Percentiles rank a stretch among this genome's conserved stretches.
Evolutionary conservation across 75 land plant species (phyloP).

Genomic region (Selaginella moellendorffii): DNA sequence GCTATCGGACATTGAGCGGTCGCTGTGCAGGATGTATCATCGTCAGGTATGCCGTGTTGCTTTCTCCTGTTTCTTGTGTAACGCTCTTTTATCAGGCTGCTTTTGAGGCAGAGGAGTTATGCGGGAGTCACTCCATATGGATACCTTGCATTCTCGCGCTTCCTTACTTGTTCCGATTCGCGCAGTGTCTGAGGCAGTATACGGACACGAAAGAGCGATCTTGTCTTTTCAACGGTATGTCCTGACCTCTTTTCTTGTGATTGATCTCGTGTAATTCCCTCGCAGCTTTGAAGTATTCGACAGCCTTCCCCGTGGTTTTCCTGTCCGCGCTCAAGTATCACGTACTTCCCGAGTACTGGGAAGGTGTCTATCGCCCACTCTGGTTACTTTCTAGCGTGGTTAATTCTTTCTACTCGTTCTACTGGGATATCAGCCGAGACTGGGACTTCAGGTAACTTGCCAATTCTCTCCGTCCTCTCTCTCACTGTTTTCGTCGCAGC

Average conservation of each 20-base stretch:
- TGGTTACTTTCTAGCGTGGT: constrained; percentile 80
- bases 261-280: too few species aligned
- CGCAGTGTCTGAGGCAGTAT: constrained; percentile 92
- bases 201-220: constrained; percentile 75
- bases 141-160: constrained; percentile 81
- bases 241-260: too few species aligned
- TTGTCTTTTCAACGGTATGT: constrained; percentile 68
- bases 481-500: constrained; percentile 21
- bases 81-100: constrained; percentile 48
- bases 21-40: constrained; percentile 83
- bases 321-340: constrained; percentile 93
- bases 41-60: constrained; percentile 44
- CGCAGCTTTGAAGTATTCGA: constrained; percentile 87
- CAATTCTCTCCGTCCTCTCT: neutral
- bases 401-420: constrained; percentile 85
- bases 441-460: constrained; percentile 83
- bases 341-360: constrained; percentile 60
- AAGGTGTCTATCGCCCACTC: constrained; percentile 55
- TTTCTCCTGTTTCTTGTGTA: neutral
- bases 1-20: constrained; percentile 90
- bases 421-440: constrained; percentile 92
- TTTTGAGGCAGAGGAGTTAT: constrained; percentile 80
- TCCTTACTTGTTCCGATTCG: constrained; percentile 82
- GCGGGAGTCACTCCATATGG: constrained; percentile 89
- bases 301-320: constrained; percentile 81